Evolutionary conservation across 371 early-diverging fungal genomes (phyloP), one percentile per base, ranked within the genome.

Genomic region (Lichtheimia hyalospora): DNA sequence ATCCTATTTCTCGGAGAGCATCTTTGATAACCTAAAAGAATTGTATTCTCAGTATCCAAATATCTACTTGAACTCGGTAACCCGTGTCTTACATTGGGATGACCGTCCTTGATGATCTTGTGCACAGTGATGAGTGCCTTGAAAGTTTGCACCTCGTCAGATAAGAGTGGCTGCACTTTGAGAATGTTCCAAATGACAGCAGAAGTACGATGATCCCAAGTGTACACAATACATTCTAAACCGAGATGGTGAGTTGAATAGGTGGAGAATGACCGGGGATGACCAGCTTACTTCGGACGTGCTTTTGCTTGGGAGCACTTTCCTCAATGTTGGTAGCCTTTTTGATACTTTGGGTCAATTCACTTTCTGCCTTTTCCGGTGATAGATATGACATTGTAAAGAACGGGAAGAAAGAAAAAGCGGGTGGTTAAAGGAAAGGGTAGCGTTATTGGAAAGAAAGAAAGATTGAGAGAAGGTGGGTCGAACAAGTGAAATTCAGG

Each of bases 291-390:
- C 89, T 89, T 79, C 93, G 75, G 51, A 97, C 97, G 76, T 98
- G 98, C 76, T 98, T 98, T 70, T 96, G 96, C 73, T 98, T 98
- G 57, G 98, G 98, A 10, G 98, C 93, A 13, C 89, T 86, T 75
- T 98, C 97, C 52, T 96, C 97, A 24, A 80, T 62, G 53, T 87
- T 88, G n/a, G 93, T 90, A 15, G 97, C 96, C 79, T 98, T 98
- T 67, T 89, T 92, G 58, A 97, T 92, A 68, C 91, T 88, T 40
- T 81, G 82, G 58, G 92, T 82, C 41, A 97, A 86, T 54, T 95
- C 94, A 49, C 88, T 67, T 71, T 97, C 98, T 53, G 90, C 87
- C 79, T 92, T 95, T 59, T 83, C 86, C 46, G 79, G 73, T 64
- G 79, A 70, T n/a, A 78, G 68, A 52, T 78, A 78, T n/a, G 79